Conservation (phyloP, 177 flowering plant species). For the Vitis hybrid region DNA sequence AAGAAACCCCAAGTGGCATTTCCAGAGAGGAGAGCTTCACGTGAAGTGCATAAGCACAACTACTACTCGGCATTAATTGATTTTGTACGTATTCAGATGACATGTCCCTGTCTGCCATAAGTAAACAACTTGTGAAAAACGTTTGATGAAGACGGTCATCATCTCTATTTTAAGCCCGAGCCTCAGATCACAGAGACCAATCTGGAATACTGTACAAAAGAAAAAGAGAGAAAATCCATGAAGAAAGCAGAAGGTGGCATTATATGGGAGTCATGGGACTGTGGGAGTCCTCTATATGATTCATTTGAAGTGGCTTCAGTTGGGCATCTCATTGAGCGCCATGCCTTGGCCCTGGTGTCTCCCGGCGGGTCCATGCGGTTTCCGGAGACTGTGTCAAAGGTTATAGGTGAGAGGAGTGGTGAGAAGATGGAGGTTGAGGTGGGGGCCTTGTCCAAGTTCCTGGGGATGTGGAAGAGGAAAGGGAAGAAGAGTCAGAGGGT, state of each 20-base stretch:
- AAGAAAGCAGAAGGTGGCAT: background rate
- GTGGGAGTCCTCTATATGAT: conserved; percentile 41
- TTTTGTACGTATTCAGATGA: too few species aligned
- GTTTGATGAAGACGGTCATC: too few species aligned
- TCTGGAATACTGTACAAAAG: too few species aligned
- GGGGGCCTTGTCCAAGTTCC: background rate
- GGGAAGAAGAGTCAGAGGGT: background rate
- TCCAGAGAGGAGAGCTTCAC: too few species aligned
- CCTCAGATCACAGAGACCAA: too few species aligned
- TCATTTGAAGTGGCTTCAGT: conserved; percentile 36
- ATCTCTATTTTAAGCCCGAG: too few species aligned
- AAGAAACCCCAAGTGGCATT: too few species aligned
- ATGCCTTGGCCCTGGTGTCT: conserved; percentile 21
- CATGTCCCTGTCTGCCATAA: too few species aligned
- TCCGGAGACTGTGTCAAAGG: background rate
- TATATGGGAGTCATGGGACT: conserved; percentile 37
- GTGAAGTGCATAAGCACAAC: too few species aligned
- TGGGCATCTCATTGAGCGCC: conserved; percentile 25
- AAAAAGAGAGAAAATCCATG: background rate
- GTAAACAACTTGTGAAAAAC: too few species aligned
- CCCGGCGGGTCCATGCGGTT: background rate
- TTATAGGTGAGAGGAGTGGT: background rate
- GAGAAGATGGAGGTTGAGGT: background rate
- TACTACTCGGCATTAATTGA: too few species aligned
- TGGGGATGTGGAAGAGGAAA: conserved; percentile 3